phyloP scores from a whole-genome alignment of 2,329 filamentous ascomycete genomes.

The Penicillium sp. region DNA sequence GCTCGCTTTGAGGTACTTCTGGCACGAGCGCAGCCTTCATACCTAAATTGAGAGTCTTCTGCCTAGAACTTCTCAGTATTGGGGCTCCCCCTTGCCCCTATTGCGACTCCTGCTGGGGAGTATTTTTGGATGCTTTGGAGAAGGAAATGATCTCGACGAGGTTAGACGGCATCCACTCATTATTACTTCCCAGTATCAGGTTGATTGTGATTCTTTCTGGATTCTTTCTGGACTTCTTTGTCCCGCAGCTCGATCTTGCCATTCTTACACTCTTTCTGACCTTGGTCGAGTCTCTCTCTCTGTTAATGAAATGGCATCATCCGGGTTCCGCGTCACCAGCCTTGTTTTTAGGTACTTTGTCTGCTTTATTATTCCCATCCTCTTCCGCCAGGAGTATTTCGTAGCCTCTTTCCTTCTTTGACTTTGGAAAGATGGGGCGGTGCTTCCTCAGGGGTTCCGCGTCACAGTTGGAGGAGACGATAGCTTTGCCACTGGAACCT shows the following conservation, averaged over 20 bases:
- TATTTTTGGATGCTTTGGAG: constrained; percentile 8
- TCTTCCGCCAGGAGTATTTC: neutral
- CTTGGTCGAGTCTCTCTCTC: neutral
- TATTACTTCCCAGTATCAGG: constrained; percentile 5
- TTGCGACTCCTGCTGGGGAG: constrained; percentile 1
- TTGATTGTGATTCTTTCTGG: constrained; percentile 2
- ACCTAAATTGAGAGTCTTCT: constrained; percentile 1
- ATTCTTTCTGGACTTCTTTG: neutral
- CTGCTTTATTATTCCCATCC: neutral
- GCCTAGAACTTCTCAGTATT: constrained; percentile 7
- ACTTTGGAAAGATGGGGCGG: constrained; percentile 7
- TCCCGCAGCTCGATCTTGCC: neutral
- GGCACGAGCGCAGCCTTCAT: constrained; percentile 7
- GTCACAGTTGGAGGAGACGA: neutral
- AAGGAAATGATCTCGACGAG: constrained; percentile 10
- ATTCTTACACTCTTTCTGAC: neutral
- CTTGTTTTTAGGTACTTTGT: constrained; percentile 2
- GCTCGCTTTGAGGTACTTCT: constrained; percentile 4
- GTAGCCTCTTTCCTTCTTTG: constrained; percentile 3
- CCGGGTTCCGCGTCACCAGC: constrained; percentile 3
- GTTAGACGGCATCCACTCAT: constrained; percentile 5
- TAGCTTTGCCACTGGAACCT: constrained; percentile 6
- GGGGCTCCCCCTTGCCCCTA: constrained; percentile 5
- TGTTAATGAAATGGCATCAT: neutral
- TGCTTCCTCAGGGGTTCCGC: constrained; percentile 9